Evolutionary conservation across 352 stramenopile species (phyloP).

Genomic region (Phytophthora sojae): DNA sequence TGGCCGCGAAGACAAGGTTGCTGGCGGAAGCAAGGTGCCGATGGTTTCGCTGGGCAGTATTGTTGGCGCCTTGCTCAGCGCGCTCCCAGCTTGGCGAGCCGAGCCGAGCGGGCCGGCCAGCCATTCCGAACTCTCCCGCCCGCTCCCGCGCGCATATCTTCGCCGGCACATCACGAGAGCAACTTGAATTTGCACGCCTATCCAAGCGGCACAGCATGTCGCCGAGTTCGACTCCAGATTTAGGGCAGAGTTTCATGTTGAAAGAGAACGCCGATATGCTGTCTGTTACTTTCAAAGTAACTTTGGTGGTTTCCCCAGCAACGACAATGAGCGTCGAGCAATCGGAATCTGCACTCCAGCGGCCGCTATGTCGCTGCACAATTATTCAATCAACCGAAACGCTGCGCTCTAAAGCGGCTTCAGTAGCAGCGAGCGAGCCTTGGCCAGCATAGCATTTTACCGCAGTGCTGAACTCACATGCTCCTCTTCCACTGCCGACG

Average conservation of each 20-base stretch:
- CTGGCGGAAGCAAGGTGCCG: too few relatives aligned
- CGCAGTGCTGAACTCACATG: too few relatives aligned
- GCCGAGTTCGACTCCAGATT: not conserved
- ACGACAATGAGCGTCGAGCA: not conserved
- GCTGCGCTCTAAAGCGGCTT: too few relatives aligned
- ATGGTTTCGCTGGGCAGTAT: too few relatives aligned
- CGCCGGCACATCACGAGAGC: constrained; percentile 11
- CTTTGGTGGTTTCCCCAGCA: not conserved
- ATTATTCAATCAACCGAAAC: not conserved
- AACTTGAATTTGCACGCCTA: constrained; percentile 17
- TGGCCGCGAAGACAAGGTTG: not conserved
- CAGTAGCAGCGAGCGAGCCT: too few relatives aligned
- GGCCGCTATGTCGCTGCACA: too few relatives aligned
- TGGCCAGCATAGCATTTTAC: too few relatives aligned
- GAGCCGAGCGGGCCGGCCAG: constrained; percentile 1
- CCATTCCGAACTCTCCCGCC: constrained; percentile 15
- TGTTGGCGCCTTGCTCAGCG: constrained; percentile 5
- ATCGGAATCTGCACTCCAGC: too few relatives aligned
- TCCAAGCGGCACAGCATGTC: constrained; percentile 6
- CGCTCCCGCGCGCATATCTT: constrained; percentile 11
- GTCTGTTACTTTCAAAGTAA: not conserved
- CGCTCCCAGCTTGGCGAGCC: not conserved
- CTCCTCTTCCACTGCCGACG: not conserved
- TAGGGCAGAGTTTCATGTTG: too few relatives aligned
- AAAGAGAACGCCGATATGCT: not conserved